Evolutionary conservation across 1,284 basidiomycete genomes (phyloP), one percentile per base, ranked within the genome.

Genomic region (Ceratobasidium sp.): DNA sequence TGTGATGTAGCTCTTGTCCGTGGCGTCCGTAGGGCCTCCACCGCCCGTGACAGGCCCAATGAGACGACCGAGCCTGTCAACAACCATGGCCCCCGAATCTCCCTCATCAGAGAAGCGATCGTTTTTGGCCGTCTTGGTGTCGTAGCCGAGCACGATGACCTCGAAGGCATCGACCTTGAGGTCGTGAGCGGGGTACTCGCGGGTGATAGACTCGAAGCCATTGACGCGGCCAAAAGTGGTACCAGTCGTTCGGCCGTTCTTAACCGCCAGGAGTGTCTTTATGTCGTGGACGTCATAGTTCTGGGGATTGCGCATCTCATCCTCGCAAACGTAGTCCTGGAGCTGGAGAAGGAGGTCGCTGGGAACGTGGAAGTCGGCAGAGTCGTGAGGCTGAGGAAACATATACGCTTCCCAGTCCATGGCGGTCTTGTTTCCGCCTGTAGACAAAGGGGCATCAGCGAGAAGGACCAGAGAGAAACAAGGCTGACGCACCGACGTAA

Each of bases 201-300:
- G 75, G 19, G 48, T 75, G 73, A 75, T 8, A 17, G 75, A 76
- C 48, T 76, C 75, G 36, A 76, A 59, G 24, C 75, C 73, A 51
- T 74, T 76, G 73, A 71, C 75, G 74, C 75, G 75, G n/a, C 75
- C 74, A 27, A 54, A 41, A 66, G 83, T 84, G 64, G 78, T 74
- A 76, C 78, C 80, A 41, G 83, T 83, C 76, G 79, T 75, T 67
- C 60, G 77, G 66, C 83, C 83, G 54, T 75, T 76, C 79, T 83
- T 84, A 65, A 84, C 57, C 14, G 83, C 83, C 48, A 81, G 73
- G 33, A 83, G 71, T 75, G 78, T 80, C n/a, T 77, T 76, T 62
- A 82, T 76, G 66, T 77, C 77, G 57, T 82, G 73, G 45, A n/a
- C 31, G 78, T 84, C 82, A 45, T 75, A 71, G 45, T 74, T 17